A percentile compares a stretch with the other conserved stretches of the same genome.
phyloP scores from a whole-genome alignment of 495 filamentous ascomycete species.

The Penicillium pancosmium region DNA sequence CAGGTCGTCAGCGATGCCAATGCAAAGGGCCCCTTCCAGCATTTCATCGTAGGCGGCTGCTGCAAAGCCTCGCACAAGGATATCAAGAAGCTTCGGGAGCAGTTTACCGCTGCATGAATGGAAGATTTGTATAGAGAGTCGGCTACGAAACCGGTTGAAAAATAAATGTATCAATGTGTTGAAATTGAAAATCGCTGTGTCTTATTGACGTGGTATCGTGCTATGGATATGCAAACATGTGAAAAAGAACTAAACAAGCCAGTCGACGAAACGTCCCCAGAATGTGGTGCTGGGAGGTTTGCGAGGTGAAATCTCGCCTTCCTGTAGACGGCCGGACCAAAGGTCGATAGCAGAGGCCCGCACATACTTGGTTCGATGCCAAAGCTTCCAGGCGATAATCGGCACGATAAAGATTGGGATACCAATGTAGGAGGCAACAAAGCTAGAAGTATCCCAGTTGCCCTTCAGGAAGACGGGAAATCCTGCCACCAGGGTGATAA shows the following conservation, averaged over 20 bases:
- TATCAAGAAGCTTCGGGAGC: slow-evolving; percentile 47
- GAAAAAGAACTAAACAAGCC: slow-evolving; percentile 22
- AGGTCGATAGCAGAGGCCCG: slow-evolving; percentile 37
- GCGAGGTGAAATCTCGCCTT: slow-evolving; percentile 34
- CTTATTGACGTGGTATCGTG: not conserved
- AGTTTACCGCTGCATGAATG: slow-evolving; percentile 22
- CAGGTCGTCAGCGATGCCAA: slow-evolving; percentile 37
- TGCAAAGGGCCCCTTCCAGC: slow-evolving; percentile 49
- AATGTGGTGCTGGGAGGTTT: slow-evolving; percentile 23
- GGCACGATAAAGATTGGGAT: slow-evolving; percentile 60
- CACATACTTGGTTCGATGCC: slow-evolving; percentile 51
- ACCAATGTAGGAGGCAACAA: slow-evolving; percentile 61
- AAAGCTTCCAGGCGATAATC: slow-evolving; percentile 62
- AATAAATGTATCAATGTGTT: slow-evolving; percentile 4
- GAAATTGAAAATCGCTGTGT: slow-evolving; percentile 2
- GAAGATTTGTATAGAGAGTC: slow-evolving; percentile 1
- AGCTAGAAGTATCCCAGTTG: slow-evolving; percentile 44
- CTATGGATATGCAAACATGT: slow-evolving; percentile 2
- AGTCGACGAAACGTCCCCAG: slow-evolving; percentile 34
- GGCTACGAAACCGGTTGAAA: slow-evolving; percentile 14
- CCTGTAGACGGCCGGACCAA: slow-evolving; percentile 41
- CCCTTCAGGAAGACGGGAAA: slow-evolving; percentile 44
- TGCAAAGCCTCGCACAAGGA: slow-evolving; percentile 58
- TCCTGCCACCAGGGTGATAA: slow-evolving; percentile 45
- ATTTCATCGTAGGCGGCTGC: slow-evolving; percentile 62